Base-by-base conservation (phyloP, 345 rosid species). In the Boechera divaricarpa region DNA sequence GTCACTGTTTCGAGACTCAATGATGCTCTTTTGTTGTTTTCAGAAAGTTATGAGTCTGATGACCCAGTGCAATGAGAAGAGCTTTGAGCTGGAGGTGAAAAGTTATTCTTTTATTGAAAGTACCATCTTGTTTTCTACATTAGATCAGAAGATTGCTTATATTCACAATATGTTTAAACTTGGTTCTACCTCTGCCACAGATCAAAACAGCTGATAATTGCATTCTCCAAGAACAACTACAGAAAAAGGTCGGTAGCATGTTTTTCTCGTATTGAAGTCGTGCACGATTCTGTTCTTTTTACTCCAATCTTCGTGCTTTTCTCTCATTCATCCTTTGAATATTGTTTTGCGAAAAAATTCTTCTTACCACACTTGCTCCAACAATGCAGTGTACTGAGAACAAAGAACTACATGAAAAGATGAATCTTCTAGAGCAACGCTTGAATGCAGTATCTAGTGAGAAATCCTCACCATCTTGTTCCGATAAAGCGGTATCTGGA, bases 201-300 rank as follows among this genome's bases (percentile, higher is more conserved):
- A 82, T 96, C 70, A 96, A 90, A 85, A 78, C 98, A 67, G 99
- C 99, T 39, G 99, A 96, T 79, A 96, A 96, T 76, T 95, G 97
- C 63, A 84, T 96, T 79, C 96, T 96, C 69, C 99, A 96, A 81
- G 99, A 96, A 75, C 99, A 96, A 70, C 80, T 96, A 81, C 97
- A 91, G 79, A 74, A 85, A 72, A 96, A 96, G 98, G 99, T 96
- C 8, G 33, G 76, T 75, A 41, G 62, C 42, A 67, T 67, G 54
- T 42, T 56, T 47, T 63, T 49, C 44, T 42, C 39, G 0, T 32
- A 42, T 7, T n/a, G 28, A 45, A 39, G 15, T 63, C 39, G 49
- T 57, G 72, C 47, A 55, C 8, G 6, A 36, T 56, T 57, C n/a
- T 11, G 13, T 18, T 52, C 11, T 11, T 53, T 42, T 47, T 49